phyloP scores from a whole-genome alignment of 108 stramenopile species.

The Nannochloropsis gaditana region DNA sequence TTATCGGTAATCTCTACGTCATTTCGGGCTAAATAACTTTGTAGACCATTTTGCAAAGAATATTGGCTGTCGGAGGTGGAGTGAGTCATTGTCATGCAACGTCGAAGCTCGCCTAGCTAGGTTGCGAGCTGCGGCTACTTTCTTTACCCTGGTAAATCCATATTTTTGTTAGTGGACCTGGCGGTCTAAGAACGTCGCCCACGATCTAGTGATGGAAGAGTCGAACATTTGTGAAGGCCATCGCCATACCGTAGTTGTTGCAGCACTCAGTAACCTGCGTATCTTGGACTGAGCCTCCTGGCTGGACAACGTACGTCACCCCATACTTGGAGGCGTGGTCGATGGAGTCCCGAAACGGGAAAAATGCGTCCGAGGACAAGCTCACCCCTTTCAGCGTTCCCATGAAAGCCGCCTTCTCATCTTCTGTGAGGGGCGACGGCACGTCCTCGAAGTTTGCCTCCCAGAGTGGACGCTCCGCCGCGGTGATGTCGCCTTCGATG shows the following conservation, averaged over 20 bases:
- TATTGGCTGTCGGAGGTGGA: too few species aligned
- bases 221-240: constrained; percentile 88
- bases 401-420: constrained; percentile 84
- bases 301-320: constrained; percentile 85
- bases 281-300: constrained; percentile 93
- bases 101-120: too few species aligned
- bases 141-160: too few species aligned
- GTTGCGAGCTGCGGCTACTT: too few species aligned
- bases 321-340: constrained; percentile 95
- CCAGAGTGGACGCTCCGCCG: constrained; percentile 80
- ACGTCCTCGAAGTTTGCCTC: constrained; percentile 70
- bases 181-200: neutral
- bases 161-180: too few species aligned
- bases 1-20: too few species aligned
- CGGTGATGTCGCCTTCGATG: constrained; percentile 92
- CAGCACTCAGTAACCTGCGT: constrained; percentile 77
- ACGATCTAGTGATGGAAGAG: constrained; percentile 93
- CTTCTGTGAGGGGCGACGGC: constrained; percentile 77
- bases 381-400: constrained; percentile 67
- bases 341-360: constrained; percentile 97
- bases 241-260: constrained; percentile 92
- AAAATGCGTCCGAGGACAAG: constrained; percentile 94
- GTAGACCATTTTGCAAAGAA: too few species aligned
- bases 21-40: too few species aligned
- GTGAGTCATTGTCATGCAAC: too few species aligned